Base-by-base conservation (phyloP, 2,329 filamentous ascomycete species). In the Botrytis cinerea region DNA sequence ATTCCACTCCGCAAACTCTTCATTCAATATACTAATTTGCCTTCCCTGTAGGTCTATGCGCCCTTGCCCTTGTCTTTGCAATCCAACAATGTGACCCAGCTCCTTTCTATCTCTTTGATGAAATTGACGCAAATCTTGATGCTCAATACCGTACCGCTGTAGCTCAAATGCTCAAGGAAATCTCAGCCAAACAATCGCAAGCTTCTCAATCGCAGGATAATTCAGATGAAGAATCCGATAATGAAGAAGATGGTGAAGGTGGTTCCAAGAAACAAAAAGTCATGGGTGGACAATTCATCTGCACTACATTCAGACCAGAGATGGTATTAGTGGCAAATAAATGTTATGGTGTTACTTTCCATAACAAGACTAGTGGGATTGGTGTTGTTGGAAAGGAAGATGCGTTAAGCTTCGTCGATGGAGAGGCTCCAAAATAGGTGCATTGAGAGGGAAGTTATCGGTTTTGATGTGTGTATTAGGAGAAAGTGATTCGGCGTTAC, bases 91-190 rank as follows among this genome's bases (percentile, higher is more conserved):
- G 95, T 74, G 96, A 99, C 82, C 96, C 95, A 16, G 97, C 95
- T 62, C 96, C 96, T 1, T 98, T 99, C 87, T 98, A 99, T 82
- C 95, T 99, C 80, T 99, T 99, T 79, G 96, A 99, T 82, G 96
- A 99, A 83, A 97, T 99, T 76, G 96, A 99, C 81, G 96, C 96
- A 82, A 99, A 99, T 81, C 88, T 99, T 38, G 96, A 99, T 82
- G 95, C 96, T 1, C 96, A 99, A 83, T 99, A 99, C 85, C 92
- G 96, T 75, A 98, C 96, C 1, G 95, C 96, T 1, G 96, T 99
- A 18, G 96, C 96, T 4, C 89, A 93, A 73, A 93, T 98, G 85
- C 87, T 99, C 35, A 87, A 95, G 80, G 91, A 90, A 72, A 94
- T 94, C 76, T 93, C 91, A 22, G 85, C 87, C 74, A 89, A 90